Base-by-base conservation (phyloP, 768 basidiomycete genomes). In the Amanita jacksonii region DNA sequence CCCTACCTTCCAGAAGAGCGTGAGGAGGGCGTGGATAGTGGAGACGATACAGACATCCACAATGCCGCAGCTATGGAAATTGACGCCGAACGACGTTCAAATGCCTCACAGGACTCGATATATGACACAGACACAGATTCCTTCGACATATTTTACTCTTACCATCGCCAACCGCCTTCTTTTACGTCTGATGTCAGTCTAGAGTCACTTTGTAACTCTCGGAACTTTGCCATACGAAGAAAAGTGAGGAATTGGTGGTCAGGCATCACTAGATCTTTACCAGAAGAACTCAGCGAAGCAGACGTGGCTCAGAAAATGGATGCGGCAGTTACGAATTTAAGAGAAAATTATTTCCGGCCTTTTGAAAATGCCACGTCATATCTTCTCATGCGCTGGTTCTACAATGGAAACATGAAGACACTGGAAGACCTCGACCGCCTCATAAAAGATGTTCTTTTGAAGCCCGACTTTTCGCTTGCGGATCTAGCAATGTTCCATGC, bases 371-470 rank as follows among this genome's bases (percentile, higher is more conserved):
- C 18, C 7, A 28, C 38, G 15, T 31, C 23, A 37, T 34, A 18
- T 28, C 44, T 45, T 1, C 37, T 49, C 36, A 40, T 37, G n/a
- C 3, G 15, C 13, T 49, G 43, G 43, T 27, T 36, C 24, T 28
- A 53, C 19, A 52, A 28, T 18, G 49, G 53, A 22, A 35, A 43
- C n/a, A 3, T 10, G 3, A 32, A 33, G 20, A 35, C 31, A 1
- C 15, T 35, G 23, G 10, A 16, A 0, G 33, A 32, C 28, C 30
- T 43, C 4, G 47, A 43, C 45, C 16, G 39, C 5, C 52, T 58
- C 5, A 55, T 60, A 1, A 40, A 54, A 0, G 49, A 57, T 20
- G 52, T 58, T 19, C 38, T 60, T 30, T 53, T 53, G 9, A 32
- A 50, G 28, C 48, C 51, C 4, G 39, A 53, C 30, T 59, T 60